Evolutionary conservation across 495 filamentous ascomycete genomes (phyloP), one percentile per base, ranked within the genome.

Genomic region (Choiromyces venosus): DNA sequence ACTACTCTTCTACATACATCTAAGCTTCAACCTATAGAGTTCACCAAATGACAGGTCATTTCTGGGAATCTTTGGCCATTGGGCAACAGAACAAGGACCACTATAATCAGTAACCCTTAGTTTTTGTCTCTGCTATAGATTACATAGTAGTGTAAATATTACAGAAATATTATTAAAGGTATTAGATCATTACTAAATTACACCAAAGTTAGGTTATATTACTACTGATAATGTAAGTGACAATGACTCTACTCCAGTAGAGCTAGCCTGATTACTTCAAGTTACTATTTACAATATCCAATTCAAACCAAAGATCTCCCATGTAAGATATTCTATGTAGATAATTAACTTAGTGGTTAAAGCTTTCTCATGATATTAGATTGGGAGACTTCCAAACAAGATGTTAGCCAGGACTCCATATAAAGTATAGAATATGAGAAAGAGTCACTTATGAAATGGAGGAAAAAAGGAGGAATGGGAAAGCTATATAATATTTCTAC

Each of bases 1-100:
- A 2, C 4, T 56, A 0, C 46, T 10, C 0, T 29, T 25, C 14
- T 6, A 2, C 4, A 56, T 56, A 0, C 29, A 71, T 21, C 5
- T 35, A 0, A 71, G 40, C n/a, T 71, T 71, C n/a, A 25, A 71
- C 10, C 33, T 71, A 18, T 71, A 10, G 69, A 71, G 42, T 5
- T 71, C 29, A 21, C 69, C 69, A 0, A 71, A 71, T 65, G 42
- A 65, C 3, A 4, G 64, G 2, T 25, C 69, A 0, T 35, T 66
- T 2, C 46, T 71, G 9, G 29, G 40, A 1, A 38, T 71, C 16
- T 1, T 38, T 38, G 46, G 42, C n/a, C 29, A 71, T 65, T 71
- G 69, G 69, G 37, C n/a, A 36, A 35, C 69, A 0, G 8, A 36
- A 36, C 2, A 2, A 2, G 69, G 69, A 1, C 16, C 8, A 10